Percentiles rank a stretch among this genome's conserved stretches.
Conservation (phyloP, 2,329 filamentous ascomycete genomes). For the Hyphodiscus sp. region DNA sequence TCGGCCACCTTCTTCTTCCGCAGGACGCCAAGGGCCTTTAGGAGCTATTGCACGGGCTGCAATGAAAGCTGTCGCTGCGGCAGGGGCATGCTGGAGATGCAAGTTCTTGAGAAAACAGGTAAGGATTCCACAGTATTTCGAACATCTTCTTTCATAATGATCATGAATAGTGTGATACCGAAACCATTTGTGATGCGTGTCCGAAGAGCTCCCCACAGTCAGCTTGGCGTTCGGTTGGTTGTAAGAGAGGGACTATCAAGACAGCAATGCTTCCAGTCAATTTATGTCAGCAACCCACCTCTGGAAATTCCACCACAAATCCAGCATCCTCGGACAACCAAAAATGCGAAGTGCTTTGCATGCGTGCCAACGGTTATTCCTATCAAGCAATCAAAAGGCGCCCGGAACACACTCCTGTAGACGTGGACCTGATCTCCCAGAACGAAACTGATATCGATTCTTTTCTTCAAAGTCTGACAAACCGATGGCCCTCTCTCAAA, state of each 20-base stretch:
- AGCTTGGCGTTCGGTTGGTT: constrained; percentile 9
- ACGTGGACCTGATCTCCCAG: neutral
- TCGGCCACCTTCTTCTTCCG: neutral
- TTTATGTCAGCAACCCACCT: neutral
- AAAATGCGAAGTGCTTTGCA: neutral
- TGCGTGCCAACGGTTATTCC: neutral
- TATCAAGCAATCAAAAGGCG: neutral
- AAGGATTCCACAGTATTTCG: neutral
- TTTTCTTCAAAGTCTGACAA: neutral
- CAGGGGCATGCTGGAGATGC: constrained; percentile 15
- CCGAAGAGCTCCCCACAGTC: constrained; percentile 2
- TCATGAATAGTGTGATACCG: constrained; percentile 1
- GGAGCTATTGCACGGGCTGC: constrained; percentile 7
- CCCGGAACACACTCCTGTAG: neutral
- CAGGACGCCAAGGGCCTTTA: constrained; percentile 4
- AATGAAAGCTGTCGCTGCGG: constrained; percentile 10
- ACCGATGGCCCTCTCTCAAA: neutral
- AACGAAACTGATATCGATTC: neutral
- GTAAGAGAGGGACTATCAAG: constrained; percentile 9
- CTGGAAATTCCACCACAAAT: neutral
- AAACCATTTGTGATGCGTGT: constrained; percentile 8
- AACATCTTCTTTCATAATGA: neutral
- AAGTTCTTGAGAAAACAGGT: constrained; percentile 12
- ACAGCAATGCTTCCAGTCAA: constrained; percentile 6
- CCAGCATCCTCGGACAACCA: neutral